These are phyloP conservation scores for Fraxinus xanthoxyloides DNA, from an alignment of 305 asterid genomes.

Conservation along the genomic window DNA sequence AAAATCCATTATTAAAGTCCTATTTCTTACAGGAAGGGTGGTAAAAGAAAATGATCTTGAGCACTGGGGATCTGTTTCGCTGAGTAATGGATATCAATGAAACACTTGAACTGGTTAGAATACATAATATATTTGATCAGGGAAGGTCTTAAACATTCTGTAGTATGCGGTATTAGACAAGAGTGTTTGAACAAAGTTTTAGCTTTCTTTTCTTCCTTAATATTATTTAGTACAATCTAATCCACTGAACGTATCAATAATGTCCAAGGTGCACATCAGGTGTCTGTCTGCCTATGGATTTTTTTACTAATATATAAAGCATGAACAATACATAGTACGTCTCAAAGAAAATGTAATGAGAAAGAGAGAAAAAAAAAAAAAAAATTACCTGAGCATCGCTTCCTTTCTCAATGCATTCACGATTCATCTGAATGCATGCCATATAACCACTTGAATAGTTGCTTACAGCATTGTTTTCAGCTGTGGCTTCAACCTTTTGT, in stretches of 20 bases:
- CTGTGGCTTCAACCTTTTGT: slow-evolving; percentile 60
- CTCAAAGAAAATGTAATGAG: background rate
- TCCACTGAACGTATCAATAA: background rate
- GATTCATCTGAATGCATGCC: slow-evolving; percentile 67
- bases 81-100: background rate
- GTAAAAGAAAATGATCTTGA: background rate
- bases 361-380: background rate
- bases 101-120: background rate
- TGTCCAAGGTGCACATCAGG: background rate
- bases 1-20: background rate
- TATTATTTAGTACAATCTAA: background rate
- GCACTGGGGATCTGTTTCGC: background rate
- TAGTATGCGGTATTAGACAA: background rate
- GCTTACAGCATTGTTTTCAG: slow-evolving; percentile 71
- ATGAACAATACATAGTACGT: background rate
- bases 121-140: background rate
- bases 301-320: background rate
- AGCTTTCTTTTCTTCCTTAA: background rate
- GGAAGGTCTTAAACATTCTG: background rate
- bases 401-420: slow-evolving; percentile 68
- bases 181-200: background rate
- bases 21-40: background rate
- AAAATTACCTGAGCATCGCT: slow-evolving; percentile 51
- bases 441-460: slow-evolving; percentile 60
- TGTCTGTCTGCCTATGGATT: background rate